phyloP scores from a whole-genome alignment of 768 basidiomycete species.

The Auricularia cornea region DNA sequence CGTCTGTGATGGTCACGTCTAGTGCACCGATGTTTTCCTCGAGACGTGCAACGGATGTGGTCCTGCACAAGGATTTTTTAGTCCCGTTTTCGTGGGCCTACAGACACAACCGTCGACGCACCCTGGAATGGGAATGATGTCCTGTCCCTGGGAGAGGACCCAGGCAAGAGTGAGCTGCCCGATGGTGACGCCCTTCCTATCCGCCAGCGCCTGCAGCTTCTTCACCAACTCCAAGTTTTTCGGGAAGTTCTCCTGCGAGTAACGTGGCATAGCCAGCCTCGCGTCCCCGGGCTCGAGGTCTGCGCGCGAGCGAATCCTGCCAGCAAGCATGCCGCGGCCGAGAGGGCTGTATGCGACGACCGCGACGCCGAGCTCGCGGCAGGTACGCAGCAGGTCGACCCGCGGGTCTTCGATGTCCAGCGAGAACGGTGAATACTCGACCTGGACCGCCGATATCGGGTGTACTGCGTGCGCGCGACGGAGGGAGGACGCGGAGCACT shows the following conservation, averaged over 20 bases:
- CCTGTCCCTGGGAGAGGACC: slow-evolving; percentile 22
- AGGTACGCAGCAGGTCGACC: slow-evolving; percentile 11
- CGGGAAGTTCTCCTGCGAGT: slow-evolving; percentile 19
- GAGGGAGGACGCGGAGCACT: slow-evolving; percentile 37
- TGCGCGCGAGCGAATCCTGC: slow-evolving; percentile 11
- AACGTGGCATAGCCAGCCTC: slow-evolving; percentile 11
- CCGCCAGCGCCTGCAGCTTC: slow-evolving; percentile 20
- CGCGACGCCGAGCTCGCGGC: slow-evolving; percentile 12
- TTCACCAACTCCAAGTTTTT: slow-evolving; percentile 26
- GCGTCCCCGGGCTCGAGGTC: slow-evolving; percentile 8
- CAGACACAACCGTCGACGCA: too few relatives aligned
- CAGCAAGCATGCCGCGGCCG: slow-evolving; percentile 1
- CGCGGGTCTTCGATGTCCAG: slow-evolving; percentile 9
- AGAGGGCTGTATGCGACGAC: slow-evolving; percentile 9
- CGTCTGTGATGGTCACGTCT: slow-evolving; percentile 24
- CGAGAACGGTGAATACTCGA: slow-evolving; percentile 10
- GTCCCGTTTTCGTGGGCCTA: too few relatives aligned
- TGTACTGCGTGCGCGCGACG: slow-evolving; percentile 31
- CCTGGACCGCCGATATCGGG: slow-evolving; percentile 12
- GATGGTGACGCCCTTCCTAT: slow-evolving; percentile 22
- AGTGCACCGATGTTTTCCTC: slow-evolving; percentile 36
- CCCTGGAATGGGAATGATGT: slow-evolving; percentile 23
- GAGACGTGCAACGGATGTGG: slow-evolving; percentile 13
- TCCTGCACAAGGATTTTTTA: neutral
- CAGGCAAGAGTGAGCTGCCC: slow-evolving; percentile 30